Evolutionary conservation across 2,329 filamentous ascomycete genomes (phyloP).

Genomic region (Teratosphaeria epicoccoides): DNA sequence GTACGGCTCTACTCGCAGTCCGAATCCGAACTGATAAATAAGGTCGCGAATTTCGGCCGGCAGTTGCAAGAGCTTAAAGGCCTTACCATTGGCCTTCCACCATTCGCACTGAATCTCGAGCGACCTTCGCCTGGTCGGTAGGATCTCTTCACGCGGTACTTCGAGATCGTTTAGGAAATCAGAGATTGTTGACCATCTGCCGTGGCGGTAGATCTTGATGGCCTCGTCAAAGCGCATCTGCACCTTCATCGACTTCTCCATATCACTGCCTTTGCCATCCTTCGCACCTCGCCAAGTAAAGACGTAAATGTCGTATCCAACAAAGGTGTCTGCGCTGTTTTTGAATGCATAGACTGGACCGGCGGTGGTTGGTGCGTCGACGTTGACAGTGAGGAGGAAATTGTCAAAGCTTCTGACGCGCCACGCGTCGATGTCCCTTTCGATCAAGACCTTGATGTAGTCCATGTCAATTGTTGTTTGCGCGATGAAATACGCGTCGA

Average conservation of each 20-base stretch:
- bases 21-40: slow-evolving; percentile 11
- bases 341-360: not conserved
- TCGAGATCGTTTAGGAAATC: not conserved
- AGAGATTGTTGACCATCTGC: not conserved
- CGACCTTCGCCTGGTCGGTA: not conserved
- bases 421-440: not conserved
- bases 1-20: slow-evolving; percentile 6
- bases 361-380: not conserved
- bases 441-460: not conserved
- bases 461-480: slow-evolving; percentile 1
- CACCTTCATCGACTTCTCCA: not conserved
- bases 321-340: not conserved
- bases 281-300: not conserved
- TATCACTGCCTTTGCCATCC: not conserved
- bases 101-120: slow-evolving; percentile 1
- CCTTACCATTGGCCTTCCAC: slow-evolving; percentile 5
- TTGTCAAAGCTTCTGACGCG: slow-evolving; percentile 1
- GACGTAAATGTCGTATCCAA: slow-evolving; percentile 2
- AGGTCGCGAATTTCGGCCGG: slow-evolving; percentile 16
- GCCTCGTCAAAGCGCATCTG: not conserved
- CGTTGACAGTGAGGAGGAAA: not conserved
- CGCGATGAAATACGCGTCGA: not conserved
- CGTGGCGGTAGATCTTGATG: not conserved
- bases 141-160: not conserved
- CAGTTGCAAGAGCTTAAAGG: slow-evolving; percentile 9